Evolutionary conservation across 2,329 filamentous ascomycete genomes (phyloP).

Genomic region (Aspergillus alliaceus): DNA sequence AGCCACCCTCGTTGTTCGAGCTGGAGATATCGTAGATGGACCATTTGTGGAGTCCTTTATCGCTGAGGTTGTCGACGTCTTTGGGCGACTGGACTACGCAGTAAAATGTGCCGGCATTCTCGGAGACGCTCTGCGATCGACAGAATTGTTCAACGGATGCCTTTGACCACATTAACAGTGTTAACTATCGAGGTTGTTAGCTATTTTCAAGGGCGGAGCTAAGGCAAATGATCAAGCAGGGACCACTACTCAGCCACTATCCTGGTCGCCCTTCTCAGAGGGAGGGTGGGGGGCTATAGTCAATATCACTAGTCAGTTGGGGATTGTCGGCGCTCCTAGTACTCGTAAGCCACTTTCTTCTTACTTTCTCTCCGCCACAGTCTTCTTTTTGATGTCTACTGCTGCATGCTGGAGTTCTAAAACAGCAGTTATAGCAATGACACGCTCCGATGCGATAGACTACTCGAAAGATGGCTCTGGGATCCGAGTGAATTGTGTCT

Average conservation of each 20-base stretch:
- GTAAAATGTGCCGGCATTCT: slow-evolving; percentile 58
- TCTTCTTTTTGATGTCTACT: slow-evolving; percentile 19
- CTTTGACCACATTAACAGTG: slow-evolving; percentile 55
- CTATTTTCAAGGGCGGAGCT: slow-evolving; percentile 48
- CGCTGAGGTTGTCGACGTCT: slow-evolving; percentile 29
- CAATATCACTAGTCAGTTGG: slow-evolving; percentile 55
- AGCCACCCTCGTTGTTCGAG: slow-evolving; percentile 31
- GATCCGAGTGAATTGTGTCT: slow-evolving; percentile 37
- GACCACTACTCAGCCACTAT: slow-evolving; percentile 43
- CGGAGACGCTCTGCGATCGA: slow-evolving; percentile 23
- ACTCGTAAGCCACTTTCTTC: slow-evolving; percentile 39
- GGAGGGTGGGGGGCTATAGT: slow-evolving; percentile 52
- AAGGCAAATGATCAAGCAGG: slow-evolving; percentile 48
- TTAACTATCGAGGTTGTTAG: slow-evolving; percentile 58
- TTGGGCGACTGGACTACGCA: slow-evolving; percentile 56
- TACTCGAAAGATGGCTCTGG: slow-evolving; percentile 46
- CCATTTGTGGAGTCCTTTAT: slow-evolving; percentile 43
- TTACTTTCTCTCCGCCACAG: not conserved
- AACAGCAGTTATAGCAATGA: slow-evolving; percentile 59
- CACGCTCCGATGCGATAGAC: slow-evolving; percentile 57
- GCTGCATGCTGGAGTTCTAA: slow-evolving; percentile 61
- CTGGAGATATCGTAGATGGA: slow-evolving; percentile 53
- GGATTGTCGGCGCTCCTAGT: slow-evolving; percentile 48
- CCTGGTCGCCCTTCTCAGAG: slow-evolving; percentile 37
- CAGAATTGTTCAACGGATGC: slow-evolving; percentile 49